Conservation (phyloP, 1,284 basidiomycete genomes). For the Schizopora paradoxa region DNA sequence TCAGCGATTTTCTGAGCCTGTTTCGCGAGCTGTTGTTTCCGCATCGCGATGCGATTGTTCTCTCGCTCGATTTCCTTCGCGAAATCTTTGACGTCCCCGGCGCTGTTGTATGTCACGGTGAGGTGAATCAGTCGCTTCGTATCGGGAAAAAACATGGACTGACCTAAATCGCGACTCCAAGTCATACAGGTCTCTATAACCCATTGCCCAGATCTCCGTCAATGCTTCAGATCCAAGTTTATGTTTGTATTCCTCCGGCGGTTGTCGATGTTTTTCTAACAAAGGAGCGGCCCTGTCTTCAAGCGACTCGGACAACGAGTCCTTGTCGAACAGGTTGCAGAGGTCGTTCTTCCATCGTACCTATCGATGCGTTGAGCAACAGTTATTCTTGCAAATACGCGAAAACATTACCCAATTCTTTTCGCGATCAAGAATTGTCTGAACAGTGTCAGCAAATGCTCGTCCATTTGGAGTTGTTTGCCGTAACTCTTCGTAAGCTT, state of each 20-base stretch:
- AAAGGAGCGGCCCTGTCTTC: conserved; percentile 47
- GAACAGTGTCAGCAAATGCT: conserved; percentile 67
- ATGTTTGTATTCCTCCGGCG: conserved; percentile 55
- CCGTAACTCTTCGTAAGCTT: conserved; percentile 63
- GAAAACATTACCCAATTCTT: conserved; percentile 64
- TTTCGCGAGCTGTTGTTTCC: conserved; percentile 48
- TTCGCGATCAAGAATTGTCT: conserved; percentile 68
- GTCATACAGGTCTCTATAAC: conserved; percentile 58
- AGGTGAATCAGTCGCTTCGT: conserved; percentile 3
- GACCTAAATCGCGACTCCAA: conserved; percentile 63
- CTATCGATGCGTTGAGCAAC: conserved; percentile 13
- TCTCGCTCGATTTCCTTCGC: conserved; percentile 63
- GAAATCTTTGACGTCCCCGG: conserved; percentile 68
- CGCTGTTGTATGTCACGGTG: conserved; percentile 32
- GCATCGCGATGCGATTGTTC: conserved; percentile 56
- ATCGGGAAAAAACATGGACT: conserved; percentile 23
- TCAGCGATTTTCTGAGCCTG: conserved; percentile 41
- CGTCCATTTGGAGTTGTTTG: conserved; percentile 72
- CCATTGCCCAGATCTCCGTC: conserved; percentile 77
- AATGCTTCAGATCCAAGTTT: conserved; percentile 57
- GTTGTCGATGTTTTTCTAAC: conserved; percentile 48
- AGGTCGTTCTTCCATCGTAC: conserved; percentile 73
- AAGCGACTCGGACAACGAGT: conserved; percentile 41
- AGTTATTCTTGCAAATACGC: not conserved
- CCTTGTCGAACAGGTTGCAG: conserved; percentile 71